These are phyloP conservation scores for Penicillium sp. DNA, from an alignment of 2,329 filamentous ascomycete genomes.

Conservation along the genomic window DNA sequence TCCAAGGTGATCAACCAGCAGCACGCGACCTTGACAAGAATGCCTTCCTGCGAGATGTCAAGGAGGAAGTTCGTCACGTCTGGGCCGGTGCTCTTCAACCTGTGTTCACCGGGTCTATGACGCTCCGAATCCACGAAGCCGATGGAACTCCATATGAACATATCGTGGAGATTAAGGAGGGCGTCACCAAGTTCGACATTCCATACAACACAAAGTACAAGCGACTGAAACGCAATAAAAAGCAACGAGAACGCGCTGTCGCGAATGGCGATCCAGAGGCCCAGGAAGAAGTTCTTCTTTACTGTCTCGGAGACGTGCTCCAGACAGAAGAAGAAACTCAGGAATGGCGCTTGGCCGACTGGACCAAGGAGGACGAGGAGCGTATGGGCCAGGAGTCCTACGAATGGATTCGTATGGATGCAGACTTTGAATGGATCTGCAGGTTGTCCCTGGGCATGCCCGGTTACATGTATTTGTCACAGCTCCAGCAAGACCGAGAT, in stretches of 20 bases:
- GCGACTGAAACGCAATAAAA: constrained; percentile 82
- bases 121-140: constrained; percentile 94
- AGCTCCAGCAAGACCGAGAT: constrained; percentile 94
- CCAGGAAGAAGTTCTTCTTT: constrained; percentile 80
- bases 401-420: constrained; percentile 97
- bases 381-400: constrained; percentile 96
- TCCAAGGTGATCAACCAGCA: constrained; percentile 59
- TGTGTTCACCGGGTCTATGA: constrained; percentile 96
- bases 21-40: constrained; percentile 65
- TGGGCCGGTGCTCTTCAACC: constrained; percentile 69
- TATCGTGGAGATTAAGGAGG: constrained; percentile 91
- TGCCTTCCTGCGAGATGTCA: constrained; percentile 80
- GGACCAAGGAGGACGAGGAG: constrained; percentile 83
- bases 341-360: constrained; percentile 84
- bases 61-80: constrained; percentile 72
- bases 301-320: constrained; percentile 88
- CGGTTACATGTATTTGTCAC: constrained; percentile 96
- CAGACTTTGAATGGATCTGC: constrained; percentile 97
- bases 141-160: constrained; percentile 98
- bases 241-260: constrained; percentile 74
- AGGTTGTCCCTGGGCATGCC: constrained; percentile 80
- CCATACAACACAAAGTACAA: constrained; percentile 99
- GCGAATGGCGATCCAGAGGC: constrained; percentile 65
- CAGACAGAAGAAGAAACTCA: constrained; percentile 77
- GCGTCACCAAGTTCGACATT: constrained; percentile 82